Evolutionary conservation across 2,329 filamentous ascomycete species (phyloP).

Genomic region (Penicillium sp.): DNA sequence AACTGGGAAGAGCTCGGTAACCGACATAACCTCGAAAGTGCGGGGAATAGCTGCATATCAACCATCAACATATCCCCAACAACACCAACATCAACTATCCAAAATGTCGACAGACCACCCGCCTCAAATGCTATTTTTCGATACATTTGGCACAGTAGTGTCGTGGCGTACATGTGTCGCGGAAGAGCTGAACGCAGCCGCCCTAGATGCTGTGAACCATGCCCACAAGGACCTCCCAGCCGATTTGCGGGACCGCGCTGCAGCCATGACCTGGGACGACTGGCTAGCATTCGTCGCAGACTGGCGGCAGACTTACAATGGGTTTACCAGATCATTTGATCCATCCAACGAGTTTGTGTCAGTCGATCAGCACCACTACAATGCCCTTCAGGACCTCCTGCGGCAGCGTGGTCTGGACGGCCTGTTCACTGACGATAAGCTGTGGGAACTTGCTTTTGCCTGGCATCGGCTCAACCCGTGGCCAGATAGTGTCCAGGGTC

Average conservation of each 20-base stretch:
- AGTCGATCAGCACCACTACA: slow-evolving; percentile 62
- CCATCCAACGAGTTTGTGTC: slow-evolving; percentile 50
- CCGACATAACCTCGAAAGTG: background rate
- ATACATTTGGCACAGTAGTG: slow-evolving; percentile 54
- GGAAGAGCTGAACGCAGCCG: slow-evolving; percentile 47
- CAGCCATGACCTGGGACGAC: slow-evolving; percentile 47
- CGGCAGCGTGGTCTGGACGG: slow-evolving; percentile 47
- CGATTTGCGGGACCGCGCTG: slow-evolving; percentile 42
- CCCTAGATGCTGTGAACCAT: slow-evolving; percentile 43
- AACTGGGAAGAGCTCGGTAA: background rate
- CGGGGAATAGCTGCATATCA: background rate
- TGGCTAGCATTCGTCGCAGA: slow-evolving; percentile 60
- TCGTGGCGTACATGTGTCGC: slow-evolving; percentile 65
- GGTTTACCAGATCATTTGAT: slow-evolving; percentile 48
- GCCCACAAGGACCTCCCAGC: slow-evolving; percentile 40
- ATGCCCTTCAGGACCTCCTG: slow-evolving; percentile 54
- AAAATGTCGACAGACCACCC: slow-evolving; percentile 20
- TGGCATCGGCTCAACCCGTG: slow-evolving; percentile 69
- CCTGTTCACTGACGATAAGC: slow-evolving; percentile 55
- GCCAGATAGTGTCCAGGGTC: slow-evolving; percentile 51
- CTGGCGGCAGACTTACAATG: slow-evolving; percentile 58
- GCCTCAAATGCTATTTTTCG: slow-evolving; percentile 27
- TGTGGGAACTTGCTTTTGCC: slow-evolving; percentile 51
- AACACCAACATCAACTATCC: background rate
- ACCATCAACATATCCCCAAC: background rate